Conservation (phyloP, 208 protist species). For the Wallacemonas rigidus region DNA sequence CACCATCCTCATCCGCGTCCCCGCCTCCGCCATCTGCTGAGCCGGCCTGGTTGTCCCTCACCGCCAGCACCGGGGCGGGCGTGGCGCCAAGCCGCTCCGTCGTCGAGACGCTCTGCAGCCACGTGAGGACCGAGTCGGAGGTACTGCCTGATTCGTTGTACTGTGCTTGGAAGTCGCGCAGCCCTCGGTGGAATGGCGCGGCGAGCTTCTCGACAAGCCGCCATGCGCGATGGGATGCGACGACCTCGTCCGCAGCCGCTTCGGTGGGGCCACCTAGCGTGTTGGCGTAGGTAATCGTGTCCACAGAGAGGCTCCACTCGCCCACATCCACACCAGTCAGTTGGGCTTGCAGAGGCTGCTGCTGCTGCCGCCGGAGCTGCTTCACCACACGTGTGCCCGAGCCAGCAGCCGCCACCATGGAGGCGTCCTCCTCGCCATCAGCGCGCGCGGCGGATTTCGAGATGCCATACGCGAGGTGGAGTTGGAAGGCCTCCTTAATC, state of each 20-base stretch:
- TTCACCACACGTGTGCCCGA: slow-evolving; percentile 27
- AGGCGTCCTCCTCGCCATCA: slow-evolving; percentile 15
- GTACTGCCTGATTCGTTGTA: not conserved
- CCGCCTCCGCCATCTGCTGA: slow-evolving; percentile 11
- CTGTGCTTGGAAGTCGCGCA: slow-evolving; percentile 20
- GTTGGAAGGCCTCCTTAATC: not conserved
- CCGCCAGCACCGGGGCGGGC: slow-evolving; percentile 27
- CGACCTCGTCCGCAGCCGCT: not conserved
- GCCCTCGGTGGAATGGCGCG: slow-evolving; percentile 3
- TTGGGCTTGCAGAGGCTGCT: not conserved
- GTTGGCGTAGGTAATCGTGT: not conserved
- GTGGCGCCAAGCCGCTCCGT: slow-evolving; percentile 40
- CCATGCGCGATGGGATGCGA: not conserved
- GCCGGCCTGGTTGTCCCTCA: slow-evolving; percentile 15
- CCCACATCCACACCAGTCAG: not conserved
- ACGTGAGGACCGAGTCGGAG: slow-evolving; percentile 45
- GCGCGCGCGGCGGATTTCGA: not conserved
- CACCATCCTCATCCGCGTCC: slow-evolving; percentile 23
- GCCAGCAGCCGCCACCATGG: slow-evolving; percentile 4
- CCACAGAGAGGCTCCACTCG: slow-evolving; percentile 11
- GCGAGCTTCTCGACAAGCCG: slow-evolving; percentile 6
- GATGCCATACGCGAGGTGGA: slow-evolving; percentile 13
- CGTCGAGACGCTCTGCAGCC: slow-evolving; percentile 72
- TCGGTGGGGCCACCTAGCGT: not conserved
- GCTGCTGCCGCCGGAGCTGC: slow-evolving; percentile 27